Evolutionary conservation across 208 protist species (phyloP).

Genomic region (Porcisia hertigi): DNA sequence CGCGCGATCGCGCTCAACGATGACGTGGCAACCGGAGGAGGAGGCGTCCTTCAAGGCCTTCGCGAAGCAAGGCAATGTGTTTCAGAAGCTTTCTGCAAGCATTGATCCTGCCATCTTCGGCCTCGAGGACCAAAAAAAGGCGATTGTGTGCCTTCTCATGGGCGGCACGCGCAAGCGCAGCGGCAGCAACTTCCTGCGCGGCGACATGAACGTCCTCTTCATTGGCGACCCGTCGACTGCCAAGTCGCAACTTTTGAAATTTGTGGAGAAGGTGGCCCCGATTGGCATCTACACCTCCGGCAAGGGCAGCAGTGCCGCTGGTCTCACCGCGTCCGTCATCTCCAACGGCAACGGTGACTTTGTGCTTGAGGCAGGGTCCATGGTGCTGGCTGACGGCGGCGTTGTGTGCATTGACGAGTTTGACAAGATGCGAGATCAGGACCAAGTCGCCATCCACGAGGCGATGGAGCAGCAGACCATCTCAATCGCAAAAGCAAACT

Average conservation of each 20-base stretch:
- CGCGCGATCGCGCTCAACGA: constrained; percentile 71
- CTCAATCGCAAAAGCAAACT: constrained; percentile 99
- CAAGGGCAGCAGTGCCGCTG: constrained; percentile 98
- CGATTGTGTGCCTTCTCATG: constrained; percentile 97
- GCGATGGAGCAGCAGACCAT: constrained; percentile 99
- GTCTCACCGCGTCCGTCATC: constrained; percentile 98
- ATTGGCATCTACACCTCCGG: constrained; percentile 99
- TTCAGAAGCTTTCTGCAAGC: constrained; percentile 93
- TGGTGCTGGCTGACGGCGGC: constrained; percentile 99
- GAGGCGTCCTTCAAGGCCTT: constrained; percentile 91
- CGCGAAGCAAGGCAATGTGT: constrained; percentile 87
- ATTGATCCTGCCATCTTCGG: constrained; percentile 99
- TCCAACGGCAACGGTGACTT: constrained; percentile 95
- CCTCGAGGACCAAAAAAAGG: constrained; percentile 96
- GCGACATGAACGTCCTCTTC: constrained; percentile 99
- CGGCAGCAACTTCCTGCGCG: constrained; percentile 97
- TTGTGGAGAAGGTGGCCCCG: constrained; percentile 96
- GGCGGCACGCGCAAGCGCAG: constrained; percentile 97
- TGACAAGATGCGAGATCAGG: constrained; percentile 99
- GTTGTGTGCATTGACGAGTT: constrained; percentile 99
- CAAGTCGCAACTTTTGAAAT: constrained; percentile 99
- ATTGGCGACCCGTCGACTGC: constrained; percentile 99
- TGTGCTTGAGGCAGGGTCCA: constrained; percentile 99
- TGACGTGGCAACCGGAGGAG: constrained; percentile 88
- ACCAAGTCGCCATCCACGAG: constrained; percentile 99